Percentiles rank a stretch among this genome's conserved stretches.
Evolutionary conservation across 2,329 filamentous ascomycete species (phyloP).

Genomic region (Penicillium sp.): DNA sequence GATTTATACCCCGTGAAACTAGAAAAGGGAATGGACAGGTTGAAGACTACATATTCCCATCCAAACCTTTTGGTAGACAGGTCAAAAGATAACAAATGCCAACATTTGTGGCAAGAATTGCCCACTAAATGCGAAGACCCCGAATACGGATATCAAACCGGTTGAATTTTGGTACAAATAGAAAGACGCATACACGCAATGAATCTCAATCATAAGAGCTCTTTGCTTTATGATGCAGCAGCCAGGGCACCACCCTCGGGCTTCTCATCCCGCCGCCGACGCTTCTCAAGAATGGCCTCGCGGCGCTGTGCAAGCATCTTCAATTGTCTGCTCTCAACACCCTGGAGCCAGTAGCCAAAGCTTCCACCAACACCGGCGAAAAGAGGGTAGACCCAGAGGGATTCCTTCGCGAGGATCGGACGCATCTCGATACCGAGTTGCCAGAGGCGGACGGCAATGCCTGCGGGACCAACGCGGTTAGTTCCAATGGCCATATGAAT

Average conservation of each 20-base stretch:
- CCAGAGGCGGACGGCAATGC: conserved; percentile 88
- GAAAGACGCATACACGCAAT: conserved; percentile 19
- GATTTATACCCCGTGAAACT: background rate
- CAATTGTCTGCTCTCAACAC: conserved; percentile 79
- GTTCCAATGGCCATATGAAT: background rate
- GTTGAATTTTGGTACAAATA: conserved; percentile 34
- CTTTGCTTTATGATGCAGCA: conserved; percentile 32
- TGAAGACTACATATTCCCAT: background rate
- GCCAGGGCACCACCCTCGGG: conserved; percentile 34
- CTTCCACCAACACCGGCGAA: conserved; percentile 82
- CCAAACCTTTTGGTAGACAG: background rate
- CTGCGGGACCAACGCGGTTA: conserved; percentile 47
- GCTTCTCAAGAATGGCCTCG: conserved; percentile 80
- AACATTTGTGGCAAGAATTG: conserved; percentile 1
- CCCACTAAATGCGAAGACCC: conserved; percentile 1
- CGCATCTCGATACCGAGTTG: conserved; percentile 99
- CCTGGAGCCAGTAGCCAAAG: conserved; percentile 96
- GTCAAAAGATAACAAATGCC: background rate
- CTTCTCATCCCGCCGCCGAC: conserved; percentile 67
- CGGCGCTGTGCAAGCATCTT: conserved; percentile 75
- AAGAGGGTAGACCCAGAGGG: conserved; percentile 86
- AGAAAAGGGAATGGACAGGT: background rate
- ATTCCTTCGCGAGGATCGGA: conserved; percentile 79
- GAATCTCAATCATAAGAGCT: conserved; percentile 12
- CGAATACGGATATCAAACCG: conserved; percentile 26